These are phyloP conservation scores for Aaosphaeria pasadenensis DNA, from an alignment of 2,329 filamentous ascomycete species.

Conservation along the genomic window DNA sequence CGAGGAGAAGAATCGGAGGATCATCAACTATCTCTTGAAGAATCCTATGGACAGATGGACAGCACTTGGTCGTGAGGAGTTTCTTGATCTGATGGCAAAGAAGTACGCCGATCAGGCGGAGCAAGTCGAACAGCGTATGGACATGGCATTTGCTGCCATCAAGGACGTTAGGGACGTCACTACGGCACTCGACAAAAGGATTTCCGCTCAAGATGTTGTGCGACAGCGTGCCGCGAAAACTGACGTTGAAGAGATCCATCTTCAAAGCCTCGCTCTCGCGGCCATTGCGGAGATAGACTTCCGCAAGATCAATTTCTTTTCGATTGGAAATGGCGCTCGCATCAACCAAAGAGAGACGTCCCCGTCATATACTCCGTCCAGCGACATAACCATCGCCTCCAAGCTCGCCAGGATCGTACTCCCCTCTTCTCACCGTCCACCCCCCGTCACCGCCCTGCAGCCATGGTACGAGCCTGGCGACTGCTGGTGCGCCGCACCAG, in stretches of 20 bases:
- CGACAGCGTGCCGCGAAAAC: slow-evolving; percentile 5
- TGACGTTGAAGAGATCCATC: slow-evolving; percentile 25
- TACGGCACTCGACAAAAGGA: too few species aligned
- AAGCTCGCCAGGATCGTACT: slow-evolving; percentile 8
- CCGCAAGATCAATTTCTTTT: slow-evolving; percentile 68
- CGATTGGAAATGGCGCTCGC: slow-evolving; percentile 60
- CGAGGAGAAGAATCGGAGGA: slow-evolving; percentile 47
- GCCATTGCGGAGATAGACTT: slow-evolving; percentile 31
- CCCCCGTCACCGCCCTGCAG: slow-evolving; percentile 57
- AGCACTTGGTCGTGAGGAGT: slow-evolving; percentile 47
- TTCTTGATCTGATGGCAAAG: slow-evolving; percentile 37
- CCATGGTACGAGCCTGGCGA: slow-evolving; percentile 78
- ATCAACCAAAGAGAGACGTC: slow-evolving; percentile 63
- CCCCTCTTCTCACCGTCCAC: slow-evolving; percentile 23
- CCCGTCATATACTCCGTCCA: slow-evolving; percentile 32
- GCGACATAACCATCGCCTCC: slow-evolving; percentile 9
- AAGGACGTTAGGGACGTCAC: background rate
- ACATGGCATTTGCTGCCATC: background rate
- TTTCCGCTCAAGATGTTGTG: too few species aligned
- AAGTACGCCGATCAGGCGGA: slow-evolving; percentile 15
- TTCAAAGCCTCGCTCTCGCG: slow-evolving; percentile 28
- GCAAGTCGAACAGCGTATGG: background rate
- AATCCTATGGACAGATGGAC: too few species aligned
- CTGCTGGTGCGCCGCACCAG: slow-evolving; percentile 70
- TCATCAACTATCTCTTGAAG: background rate